A percentile compares a stretch with the other conserved stretches of the same genome.
phyloP scores from a whole-genome alignment of 2,329 filamentous ascomycete genomes.

The Lasiodiplodia hormozganensis region DNA sequence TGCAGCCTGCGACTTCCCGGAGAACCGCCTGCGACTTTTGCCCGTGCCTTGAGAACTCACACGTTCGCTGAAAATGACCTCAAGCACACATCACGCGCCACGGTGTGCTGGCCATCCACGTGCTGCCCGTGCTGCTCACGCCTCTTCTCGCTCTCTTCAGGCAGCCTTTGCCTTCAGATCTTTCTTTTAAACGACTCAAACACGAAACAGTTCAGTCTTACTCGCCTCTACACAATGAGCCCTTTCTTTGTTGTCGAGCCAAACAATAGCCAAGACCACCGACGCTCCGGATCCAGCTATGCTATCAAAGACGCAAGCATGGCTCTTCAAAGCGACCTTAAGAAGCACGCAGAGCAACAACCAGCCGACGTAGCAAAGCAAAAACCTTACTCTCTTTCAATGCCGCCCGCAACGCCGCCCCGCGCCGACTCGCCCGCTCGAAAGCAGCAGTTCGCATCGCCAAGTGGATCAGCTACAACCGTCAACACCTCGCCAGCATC shows the following conservation, averaged over 20 bases:
- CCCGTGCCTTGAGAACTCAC: neutral
- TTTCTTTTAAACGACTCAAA: neutral
- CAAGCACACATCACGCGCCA: neutral
- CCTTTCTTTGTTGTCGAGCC: constrained; percentile 8
- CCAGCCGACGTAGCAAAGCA: neutral
- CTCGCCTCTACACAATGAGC: neutral
- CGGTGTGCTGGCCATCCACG: neutral
- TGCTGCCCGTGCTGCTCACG: neutral
- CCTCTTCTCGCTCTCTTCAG: neutral
- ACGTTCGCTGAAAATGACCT: neutral
- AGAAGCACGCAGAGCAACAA: neutral
- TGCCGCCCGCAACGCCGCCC: constrained; percentile 2
- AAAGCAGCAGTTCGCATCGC: neutral
- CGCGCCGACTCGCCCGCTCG: neutral
- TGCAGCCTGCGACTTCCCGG: neutral
- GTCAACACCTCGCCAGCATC: neutral
- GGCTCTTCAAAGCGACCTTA: neutral
- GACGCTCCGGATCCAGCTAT: constrained; percentile 1
- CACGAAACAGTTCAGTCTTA: neutral
- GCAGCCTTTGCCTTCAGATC: neutral
- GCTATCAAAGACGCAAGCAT: neutral
- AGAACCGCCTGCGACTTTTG: neutral
- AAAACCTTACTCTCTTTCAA: neutral
- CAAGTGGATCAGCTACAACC: neutral
- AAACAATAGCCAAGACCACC: neutral